These are phyloP conservation scores for Corymbia citriodora DNA, from an alignment of 441 rosid genomes.

Conservation along the genomic window DNA sequence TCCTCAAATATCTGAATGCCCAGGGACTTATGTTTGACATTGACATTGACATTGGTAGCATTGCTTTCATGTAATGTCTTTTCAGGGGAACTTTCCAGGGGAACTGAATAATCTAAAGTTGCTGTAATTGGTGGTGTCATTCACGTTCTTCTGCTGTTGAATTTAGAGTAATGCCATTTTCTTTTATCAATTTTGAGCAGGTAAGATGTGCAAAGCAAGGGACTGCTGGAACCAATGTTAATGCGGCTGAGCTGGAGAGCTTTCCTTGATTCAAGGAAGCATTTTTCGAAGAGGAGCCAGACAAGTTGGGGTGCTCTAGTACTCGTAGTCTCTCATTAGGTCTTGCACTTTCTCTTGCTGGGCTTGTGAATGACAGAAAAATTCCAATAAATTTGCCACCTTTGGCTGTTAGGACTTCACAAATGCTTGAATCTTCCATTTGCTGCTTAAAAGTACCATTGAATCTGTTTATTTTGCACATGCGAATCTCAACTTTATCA, in stretches of 20 bases:
- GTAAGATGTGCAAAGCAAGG: neutral
- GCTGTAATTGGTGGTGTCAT: neutral
- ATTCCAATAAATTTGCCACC: neutral
- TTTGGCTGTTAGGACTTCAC: neutral
- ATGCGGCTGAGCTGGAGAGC: neutral
- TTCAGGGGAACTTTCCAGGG: neutral
- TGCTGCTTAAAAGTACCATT: neutral
- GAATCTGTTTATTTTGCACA: neutral
- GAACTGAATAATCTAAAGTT: neutral
- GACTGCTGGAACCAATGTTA: neutral
- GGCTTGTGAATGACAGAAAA: neutral
- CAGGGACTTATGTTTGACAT: neutral
- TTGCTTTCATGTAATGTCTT: neutral
- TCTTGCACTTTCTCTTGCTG: neutral
- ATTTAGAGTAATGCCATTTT: neutral
- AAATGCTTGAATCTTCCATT: neutral
- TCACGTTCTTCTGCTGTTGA: neutral
- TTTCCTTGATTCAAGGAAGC: neutral
- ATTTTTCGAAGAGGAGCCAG: neutral
- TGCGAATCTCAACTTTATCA: neutral
- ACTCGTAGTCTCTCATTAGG: neutral
- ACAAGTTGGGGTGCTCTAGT: neutral
- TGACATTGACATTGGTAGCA: neutral
- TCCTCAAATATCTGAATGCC: neutral
- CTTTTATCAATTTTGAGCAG: neutral